Evolutionary conservation across 108 stramenopile genomes (phyloP).

Genomic region (Schizochytrium sp.): DNA sequence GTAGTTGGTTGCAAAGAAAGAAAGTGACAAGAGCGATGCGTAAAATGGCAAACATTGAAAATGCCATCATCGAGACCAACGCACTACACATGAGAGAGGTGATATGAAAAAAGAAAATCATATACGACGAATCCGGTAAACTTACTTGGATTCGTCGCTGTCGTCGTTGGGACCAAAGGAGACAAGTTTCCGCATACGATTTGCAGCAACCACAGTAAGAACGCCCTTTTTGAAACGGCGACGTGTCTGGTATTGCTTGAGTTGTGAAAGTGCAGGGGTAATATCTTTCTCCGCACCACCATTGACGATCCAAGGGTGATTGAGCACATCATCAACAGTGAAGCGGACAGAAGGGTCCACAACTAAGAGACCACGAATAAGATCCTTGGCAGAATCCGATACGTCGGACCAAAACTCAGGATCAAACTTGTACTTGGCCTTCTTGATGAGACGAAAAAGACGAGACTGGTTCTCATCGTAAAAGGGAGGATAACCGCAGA

Average conservation of each 20-base stretch:
- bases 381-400: constrained; percentile 71
- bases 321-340: constrained; percentile 73
- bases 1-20: too few species aligned
- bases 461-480: constrained; percentile 63
- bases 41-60: too few species aligned
- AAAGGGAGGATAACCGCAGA: constrained; percentile 88
- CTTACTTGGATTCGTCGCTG: not conserved
- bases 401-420: constrained; percentile 67
- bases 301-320: constrained; percentile 62
- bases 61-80: too few species aligned
- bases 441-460: constrained; percentile 69
- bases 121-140: too few species aligned
- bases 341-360: constrained; percentile 71
- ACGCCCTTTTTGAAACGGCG: constrained; percentile 53
- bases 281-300: constrained; percentile 49
- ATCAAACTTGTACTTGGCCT: constrained; percentile 70
- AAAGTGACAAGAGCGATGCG: too few species aligned
- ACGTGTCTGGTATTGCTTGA: constrained; percentile 40
- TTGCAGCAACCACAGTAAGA: constrained; percentile 5
- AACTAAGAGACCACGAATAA: constrained; percentile 70
- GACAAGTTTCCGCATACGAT: constrained; percentile 38
- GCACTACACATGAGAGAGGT: too few species aligned
- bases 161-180: not conserved
- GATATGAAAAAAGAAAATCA: too few species aligned
- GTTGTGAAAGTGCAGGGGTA: constrained; percentile 36